Evolutionary conservation across 768 basidiomycete species (phyloP), one percentile per base, ranked within the genome.

Genomic region (Lentinula raphanica): DNA sequence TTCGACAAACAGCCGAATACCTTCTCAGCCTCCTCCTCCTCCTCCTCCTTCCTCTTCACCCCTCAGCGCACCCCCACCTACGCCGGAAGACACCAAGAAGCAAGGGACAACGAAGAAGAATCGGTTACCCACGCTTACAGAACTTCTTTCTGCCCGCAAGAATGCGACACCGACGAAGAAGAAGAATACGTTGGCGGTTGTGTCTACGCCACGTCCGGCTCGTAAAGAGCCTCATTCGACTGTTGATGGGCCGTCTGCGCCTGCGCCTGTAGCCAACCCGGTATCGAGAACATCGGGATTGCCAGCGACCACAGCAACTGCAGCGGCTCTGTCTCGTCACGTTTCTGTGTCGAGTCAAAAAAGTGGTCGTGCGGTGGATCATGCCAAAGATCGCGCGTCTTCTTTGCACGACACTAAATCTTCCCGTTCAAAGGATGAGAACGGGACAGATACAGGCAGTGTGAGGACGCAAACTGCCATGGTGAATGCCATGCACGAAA

Each of bases 71-170:
- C 15, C 17, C 12, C 54, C 54, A 3, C 21, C 27, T 46, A 28
- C 45, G 27, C 21, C 45, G 27, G 45, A 25, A 9, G 19, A 46
- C 3, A n/a, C n/a, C n/a, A n/a, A 25, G 23, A 19, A 46, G 13
- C 27, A 25, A n/a, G 39, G n/a, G 6, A 17, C 13, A 13, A 13
- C 13, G 1, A 23, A 45, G 44, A 31, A 48, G 27, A 31, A 48
- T 12, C 13, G 17, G 28, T 12, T 31, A n/a, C 27, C 25, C 9
- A 48, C 46, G 13, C 31, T 39, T 11, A 27, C 17, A 8, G 53
- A 54, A 29, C 53, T 54, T 54, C 40, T 54, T 15, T 54, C 53
- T 40, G 53, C 38, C 8, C 21, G 38, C 9, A 54, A 54, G 23
- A 35, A 4, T 12, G 38, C 40, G 25, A 38, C n/a, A 9, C 23